phyloP scores from a whole-genome alignment of 768 basidiomycete species.

The Naganishia randhawae region DNA sequence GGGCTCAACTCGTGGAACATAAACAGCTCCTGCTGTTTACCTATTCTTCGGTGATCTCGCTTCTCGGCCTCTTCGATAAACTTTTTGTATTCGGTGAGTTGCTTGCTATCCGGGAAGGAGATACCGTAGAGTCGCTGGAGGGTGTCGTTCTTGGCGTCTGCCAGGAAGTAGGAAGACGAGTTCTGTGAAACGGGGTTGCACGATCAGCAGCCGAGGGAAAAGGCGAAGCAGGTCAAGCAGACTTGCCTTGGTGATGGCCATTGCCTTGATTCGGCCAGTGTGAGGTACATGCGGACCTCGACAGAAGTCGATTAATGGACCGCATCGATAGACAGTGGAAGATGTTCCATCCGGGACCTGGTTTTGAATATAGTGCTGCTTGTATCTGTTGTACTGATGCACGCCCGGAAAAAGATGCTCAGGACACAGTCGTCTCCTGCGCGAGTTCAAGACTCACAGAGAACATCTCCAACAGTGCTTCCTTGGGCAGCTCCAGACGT shows the following conservation, averaged over 20 bases:
- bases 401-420: background rate
- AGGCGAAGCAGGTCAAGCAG: slow-evolving; percentile 53
- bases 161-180: slow-evolving; percentile 97
- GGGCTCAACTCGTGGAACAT: slow-evolving; percentile 97
- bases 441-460: slow-evolving; percentile 56
- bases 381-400: slow-evolving; percentile 93
- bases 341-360: slow-evolving; percentile 95
- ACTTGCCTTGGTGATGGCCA: slow-evolving; percentile 79
- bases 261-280: slow-evolving; percentile 93
- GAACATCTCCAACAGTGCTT: slow-evolving; percentile 96
- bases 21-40: slow-evolving; percentile 95
- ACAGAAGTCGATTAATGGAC: slow-evolving; percentile 96
- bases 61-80: slow-evolving; percentile 98
- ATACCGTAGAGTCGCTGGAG: slow-evolving; percentile 96
- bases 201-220: background rate
- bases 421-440: background rate
- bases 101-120: slow-evolving; percentile 97
- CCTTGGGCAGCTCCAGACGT: slow-evolving; percentile 85
- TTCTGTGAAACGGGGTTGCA: slow-evolving; percentile 53
- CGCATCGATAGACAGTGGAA: slow-evolving; percentile 97
- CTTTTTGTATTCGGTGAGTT: slow-evolving; percentile 86
- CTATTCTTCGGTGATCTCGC: slow-evolving; percentile 94
- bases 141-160: slow-evolving; percentile 85
- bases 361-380: slow-evolving; percentile 86
- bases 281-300: slow-evolving; percentile 96